Evolutionary conservation across 1,284 basidiomycete species (phyloP).

Genomic region (Papiliotrema fonsecae): DNA sequence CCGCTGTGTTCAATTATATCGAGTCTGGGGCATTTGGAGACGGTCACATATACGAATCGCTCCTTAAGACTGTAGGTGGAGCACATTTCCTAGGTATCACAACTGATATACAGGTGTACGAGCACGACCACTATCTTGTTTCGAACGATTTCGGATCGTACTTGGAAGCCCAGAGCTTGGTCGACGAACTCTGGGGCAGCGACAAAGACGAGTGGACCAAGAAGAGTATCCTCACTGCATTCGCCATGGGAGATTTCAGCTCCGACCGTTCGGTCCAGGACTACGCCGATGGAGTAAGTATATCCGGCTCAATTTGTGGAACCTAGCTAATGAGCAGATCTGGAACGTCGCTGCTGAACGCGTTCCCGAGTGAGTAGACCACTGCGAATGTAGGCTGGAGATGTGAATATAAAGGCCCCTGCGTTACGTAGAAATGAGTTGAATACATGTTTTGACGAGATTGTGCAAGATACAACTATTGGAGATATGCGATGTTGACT

Average conservation of each 20-base stretch:
- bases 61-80: slow-evolving; percentile 32
- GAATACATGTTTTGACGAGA: slow-evolving; percentile 1
- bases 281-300: slow-evolving; percentile 59
- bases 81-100: not conserved
- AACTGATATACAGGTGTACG: slow-evolving; percentile 21
- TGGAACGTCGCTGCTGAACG: slow-evolving; percentile 41
- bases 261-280: slow-evolving; percentile 84
- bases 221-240: slow-evolving; percentile 78
- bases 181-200: slow-evolving; percentile 72
- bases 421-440: not conserved
- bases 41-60: slow-evolving; percentile 69
- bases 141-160: slow-evolving; percentile 89
- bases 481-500: not conserved
- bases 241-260: slow-evolving; percentile 89
- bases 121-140: slow-evolving; percentile 63
- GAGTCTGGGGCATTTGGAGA: slow-evolving; percentile 72
- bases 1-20: slow-evolving; percentile 61
- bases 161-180: slow-evolving; percentile 72
- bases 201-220: slow-evolving; percentile 81
- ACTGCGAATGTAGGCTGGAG: not conserved
- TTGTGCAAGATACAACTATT: not conserved
- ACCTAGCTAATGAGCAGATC: slow-evolving; percentile 18
- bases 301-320: not conserved
- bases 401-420: not conserved
- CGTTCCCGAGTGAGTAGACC: slow-evolving; percentile 19